These are phyloP conservation scores for Epichloe coenophiala DNA, from an alignment of 2,329 filamentous ascomycete genomes.

Conservation along the genomic window DNA sequence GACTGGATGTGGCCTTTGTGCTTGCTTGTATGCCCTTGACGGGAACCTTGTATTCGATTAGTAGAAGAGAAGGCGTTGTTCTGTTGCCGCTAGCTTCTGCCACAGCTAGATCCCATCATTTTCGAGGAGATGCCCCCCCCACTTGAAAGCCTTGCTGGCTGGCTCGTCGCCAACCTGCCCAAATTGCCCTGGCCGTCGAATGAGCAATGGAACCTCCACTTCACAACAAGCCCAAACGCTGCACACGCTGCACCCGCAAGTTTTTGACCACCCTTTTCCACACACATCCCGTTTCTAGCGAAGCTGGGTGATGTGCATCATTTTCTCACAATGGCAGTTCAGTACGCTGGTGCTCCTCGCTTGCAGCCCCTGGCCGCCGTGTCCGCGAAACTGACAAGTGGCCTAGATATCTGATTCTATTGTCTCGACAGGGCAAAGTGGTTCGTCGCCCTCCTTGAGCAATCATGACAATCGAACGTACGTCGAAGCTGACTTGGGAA, in stretches of 20 bases:
- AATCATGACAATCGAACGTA: background rate
- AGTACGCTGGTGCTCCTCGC: constrained; percentile 20
- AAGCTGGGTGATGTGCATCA: constrained; percentile 10
- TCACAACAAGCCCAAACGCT: background rate
- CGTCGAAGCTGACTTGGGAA: constrained; percentile 4
- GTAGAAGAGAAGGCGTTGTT: too few species aligned
- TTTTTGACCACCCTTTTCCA: background rate
- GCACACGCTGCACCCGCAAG: background rate
- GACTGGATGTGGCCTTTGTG: too few species aligned
- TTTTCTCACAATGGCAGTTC: constrained; percentile 28
- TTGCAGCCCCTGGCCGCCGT: constrained; percentile 1
- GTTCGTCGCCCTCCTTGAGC: constrained; percentile 43
- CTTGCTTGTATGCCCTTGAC: too few species aligned
- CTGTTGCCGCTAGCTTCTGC: too few species aligned
- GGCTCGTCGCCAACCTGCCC: constrained; percentile 14
- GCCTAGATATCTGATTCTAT: constrained; percentile 83
- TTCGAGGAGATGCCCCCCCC: too few species aligned
- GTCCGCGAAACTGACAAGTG: constrained; percentile 10
- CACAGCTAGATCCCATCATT: too few species aligned
- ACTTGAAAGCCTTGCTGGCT: background rate
- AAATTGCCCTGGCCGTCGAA: constrained; percentile 6
- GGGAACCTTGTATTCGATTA: too few species aligned
- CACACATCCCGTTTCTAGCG: constrained; percentile 5
- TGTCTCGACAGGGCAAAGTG: constrained; percentile 98
- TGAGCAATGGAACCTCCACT: constrained; percentile 4